Conservation (phyloP, 139 green algal species). For the Coelastrella sp. region DNA sequence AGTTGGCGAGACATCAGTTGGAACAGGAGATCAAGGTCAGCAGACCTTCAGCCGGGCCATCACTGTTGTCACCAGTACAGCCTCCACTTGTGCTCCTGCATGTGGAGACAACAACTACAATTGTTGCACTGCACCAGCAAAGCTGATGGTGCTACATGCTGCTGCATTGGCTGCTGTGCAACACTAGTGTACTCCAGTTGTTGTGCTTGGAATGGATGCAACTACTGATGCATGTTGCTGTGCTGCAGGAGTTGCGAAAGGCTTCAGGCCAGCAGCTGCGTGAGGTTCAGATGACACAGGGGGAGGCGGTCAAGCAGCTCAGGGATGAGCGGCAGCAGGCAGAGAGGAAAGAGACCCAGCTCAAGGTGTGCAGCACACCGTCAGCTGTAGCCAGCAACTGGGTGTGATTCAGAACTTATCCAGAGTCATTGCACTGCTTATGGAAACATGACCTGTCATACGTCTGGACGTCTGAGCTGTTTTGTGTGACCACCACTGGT, state of each 20-base stretch:
- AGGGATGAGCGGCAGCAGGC: conserved; percentile 59
- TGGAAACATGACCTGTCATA: no score
- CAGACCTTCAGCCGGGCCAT: neutral
- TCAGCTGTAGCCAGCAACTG: no score
- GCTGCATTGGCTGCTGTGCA: neutral
- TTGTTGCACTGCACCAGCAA: neutral
- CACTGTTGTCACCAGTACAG: neutral
- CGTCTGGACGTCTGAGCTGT: no score
- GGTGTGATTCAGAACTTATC: no score
- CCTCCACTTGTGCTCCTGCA: neutral
- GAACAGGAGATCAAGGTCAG: conserved; percentile 73
- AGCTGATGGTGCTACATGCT: neutral
- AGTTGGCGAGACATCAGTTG: conserved; percentile 57
- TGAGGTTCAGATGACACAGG: conserved; percentile 68
- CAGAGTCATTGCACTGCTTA: no score
- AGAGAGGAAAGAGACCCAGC: conserved; percentile 49
- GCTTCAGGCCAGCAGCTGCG: conserved; percentile 60
- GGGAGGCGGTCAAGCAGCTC: conserved; percentile 64
- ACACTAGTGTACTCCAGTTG: no score
- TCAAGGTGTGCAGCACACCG: conserved; percentile 38
- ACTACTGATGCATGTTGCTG: neutral
- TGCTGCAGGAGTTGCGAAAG: conserved; percentile 68
- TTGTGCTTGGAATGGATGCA: no score
- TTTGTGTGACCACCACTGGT: no score
- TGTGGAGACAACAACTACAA: neutral